Base-by-base conservation (phyloP, 169 alveolate genomes). In the Cyclospora cayetanensis region DNA sequence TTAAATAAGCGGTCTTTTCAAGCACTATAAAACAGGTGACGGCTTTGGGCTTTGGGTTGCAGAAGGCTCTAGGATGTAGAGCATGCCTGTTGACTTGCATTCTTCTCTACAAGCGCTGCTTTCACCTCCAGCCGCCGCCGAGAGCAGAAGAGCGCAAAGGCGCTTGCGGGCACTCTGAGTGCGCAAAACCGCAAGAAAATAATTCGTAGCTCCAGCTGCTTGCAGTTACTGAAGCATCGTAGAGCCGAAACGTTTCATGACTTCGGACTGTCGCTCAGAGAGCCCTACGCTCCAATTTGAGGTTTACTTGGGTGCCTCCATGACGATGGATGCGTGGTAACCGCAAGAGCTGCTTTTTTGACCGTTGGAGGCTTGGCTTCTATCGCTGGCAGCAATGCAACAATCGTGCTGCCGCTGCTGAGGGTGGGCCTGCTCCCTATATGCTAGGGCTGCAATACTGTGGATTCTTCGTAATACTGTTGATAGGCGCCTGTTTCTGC, bases 281-380 rank as follows among this genome's bases (percentile, higher is more conserved):
- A n/a, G 4, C n/a, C n/a, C n/a, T n/a, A n/a, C n/a, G n/a, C n/a
- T n/a, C n/a, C n/a, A n/a, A n/a, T n/a, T 60, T 15, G n/a, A 31
- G 72, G 72, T n/a, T 60, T 12, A 60, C 72, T 60, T 60, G 72
- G 72, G 31, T 7, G 72, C 35, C n/a, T 60, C 72, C 72, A 60
- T 46, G 11, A 22, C 20, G 20, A 22, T 46, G 11, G 60, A 12
- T 12, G 60, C 11, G 60, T 46, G 11, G 11, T 22, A 15, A 15
- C 60, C 3, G 60, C 60, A 46, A 46, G 60, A 22, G 20, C 60
- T 46, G 60, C 60, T 46, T 12, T 22, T 46, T 12, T 22, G 11
- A 22, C 60, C 20, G 60, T 22, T 0, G 60, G 25, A 15, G 60
- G 25, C 20, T 12, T 22, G 11, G 60, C 60, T 46, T 12, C n/a